A percentile compares a stretch with the other conserved stretches of the same genome.
Conservation (phyloP, 129 eudicot species). For the Chrysanthemum makinoi region DNA sequence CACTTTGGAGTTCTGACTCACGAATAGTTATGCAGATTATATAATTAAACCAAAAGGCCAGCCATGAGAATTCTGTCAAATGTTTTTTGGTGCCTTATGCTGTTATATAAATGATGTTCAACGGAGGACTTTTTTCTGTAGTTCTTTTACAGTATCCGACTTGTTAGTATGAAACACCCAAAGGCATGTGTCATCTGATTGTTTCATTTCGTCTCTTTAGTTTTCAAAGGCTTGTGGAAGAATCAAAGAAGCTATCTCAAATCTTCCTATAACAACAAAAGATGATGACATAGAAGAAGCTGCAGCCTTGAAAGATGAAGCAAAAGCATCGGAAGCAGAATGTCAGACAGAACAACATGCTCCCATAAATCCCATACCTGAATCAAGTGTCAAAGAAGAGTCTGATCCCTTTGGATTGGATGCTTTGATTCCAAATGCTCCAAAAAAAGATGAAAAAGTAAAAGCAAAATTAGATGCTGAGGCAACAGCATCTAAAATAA, state of each 20-base stretch:
- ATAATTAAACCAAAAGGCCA: background rate
- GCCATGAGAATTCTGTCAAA: background rate
- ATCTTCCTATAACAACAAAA: conserved; percentile 75
- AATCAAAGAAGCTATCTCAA: conserved; percentile 69
- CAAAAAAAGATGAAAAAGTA: conserved; percentile 46
- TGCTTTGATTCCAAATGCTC: conserved; percentile 54
- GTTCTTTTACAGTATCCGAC: background rate
- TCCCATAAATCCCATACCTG: conserved; percentile 29
- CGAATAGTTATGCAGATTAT: background rate
- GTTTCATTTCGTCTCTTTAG: conserved; percentile 34
- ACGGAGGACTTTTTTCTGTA: background rate
- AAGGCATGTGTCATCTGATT: background rate
- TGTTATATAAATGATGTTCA: conserved; percentile 7
- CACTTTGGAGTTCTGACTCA: background rate
- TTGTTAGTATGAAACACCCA: background rate
- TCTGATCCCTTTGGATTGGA: conserved; percentile 93
- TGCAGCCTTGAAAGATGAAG: conserved; percentile 56
- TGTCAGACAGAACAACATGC: conserved; percentile 26
- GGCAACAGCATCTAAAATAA: conserved; percentile 30
- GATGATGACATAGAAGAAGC: conserved; percentile 91
- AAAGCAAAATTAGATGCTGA: conserved; percentile 46
- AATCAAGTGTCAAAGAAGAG: conserved; percentile 46
- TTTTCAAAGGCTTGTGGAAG: conserved; percentile 89
- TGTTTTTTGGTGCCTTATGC: background rate
- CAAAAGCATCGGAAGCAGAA: conserved; percentile 31